A percentile compares a stretch with the other conserved stretches of the same genome.
Evolutionary conservation across 108 stramenopile genomes (phyloP).

Genomic region (Chaetoceros tenuissimus): DNA sequence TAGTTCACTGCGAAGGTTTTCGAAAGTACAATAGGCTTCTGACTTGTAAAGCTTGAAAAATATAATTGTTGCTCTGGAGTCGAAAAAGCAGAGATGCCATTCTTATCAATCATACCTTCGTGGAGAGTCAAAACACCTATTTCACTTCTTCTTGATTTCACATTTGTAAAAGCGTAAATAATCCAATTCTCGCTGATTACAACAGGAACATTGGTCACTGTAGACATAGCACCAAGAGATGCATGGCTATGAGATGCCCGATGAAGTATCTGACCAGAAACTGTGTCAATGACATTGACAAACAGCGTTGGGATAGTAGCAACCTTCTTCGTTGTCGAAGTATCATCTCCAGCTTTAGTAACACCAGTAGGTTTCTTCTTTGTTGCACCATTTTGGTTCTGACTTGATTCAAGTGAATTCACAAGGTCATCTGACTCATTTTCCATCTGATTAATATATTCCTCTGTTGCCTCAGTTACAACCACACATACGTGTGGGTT

Average conservation of each 20-base stretch:
- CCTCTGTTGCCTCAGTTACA: slow-evolving; percentile 46
- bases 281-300: slow-evolving; percentile 82
- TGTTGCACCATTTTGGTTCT: neutral
- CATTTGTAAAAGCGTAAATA: slow-evolving; percentile 87
- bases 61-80: slow-evolving; percentile 64
- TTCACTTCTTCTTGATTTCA: slow-evolving; percentile 75
- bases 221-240: slow-evolving; percentile 11
- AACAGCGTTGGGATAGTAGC: slow-evolving; percentile 42
- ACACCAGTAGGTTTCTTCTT: slow-evolving; percentile 49
- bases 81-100: slow-evolving; percentile 84
- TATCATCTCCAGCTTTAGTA: slow-evolving; percentile 14
- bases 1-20: slow-evolving; percentile 77
- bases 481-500: slow-evolving; percentile 89
- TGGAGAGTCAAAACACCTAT: slow-evolving; percentile 83
- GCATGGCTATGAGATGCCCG: slow-evolving; percentile 82
- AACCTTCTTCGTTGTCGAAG: slow-evolving; percentile 4
- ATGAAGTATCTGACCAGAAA: slow-evolving; percentile 84
- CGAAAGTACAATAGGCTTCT: slow-evolving; percentile 80
- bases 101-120: slow-evolving; percentile 93
- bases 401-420: neutral
- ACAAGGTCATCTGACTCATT: slow-evolving; percentile 5
- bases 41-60: slow-evolving; percentile 77
- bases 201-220: slow-evolving; percentile 45
- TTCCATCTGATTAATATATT: slow-evolving; percentile 11
- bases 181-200: slow-evolving; percentile 91